Base-by-base conservation (phyloP, 2,329 filamentous ascomycete species). In the Monosporascus sp. region DNA sequence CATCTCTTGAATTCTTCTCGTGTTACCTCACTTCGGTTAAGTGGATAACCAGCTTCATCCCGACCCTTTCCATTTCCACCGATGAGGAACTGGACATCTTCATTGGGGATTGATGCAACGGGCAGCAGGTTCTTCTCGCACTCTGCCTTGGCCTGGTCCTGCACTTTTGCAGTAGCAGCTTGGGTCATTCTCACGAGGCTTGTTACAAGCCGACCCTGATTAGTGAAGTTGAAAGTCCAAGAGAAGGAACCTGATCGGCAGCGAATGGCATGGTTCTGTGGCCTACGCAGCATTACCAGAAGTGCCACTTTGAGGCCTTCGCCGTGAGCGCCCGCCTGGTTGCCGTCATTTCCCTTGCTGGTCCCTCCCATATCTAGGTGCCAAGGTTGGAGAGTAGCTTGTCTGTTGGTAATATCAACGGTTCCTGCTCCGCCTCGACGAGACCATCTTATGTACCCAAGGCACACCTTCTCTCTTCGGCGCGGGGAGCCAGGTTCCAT, bases 151-250 rank as follows among this genome's bases (percentile, higher is more conserved):
- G 50, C 52, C 51, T 54, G 35, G 8, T 56, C 37, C 3, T 46
- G 43, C 5, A 43, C 49, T 7, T 55, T 53, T 1, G 22, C 20
- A 20, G 53, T 51, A 2, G 5, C 40, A 14, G 53, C 47, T 1
- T 50, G 51, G 1, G 44, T 51, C 46, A 64, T 60, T 11, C 56
- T 53, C n/a, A 14, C 31, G 5, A 60, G 47, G 5, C 48, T 17
- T 3, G 58, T 54, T 11, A 63, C 54, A 2, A 69, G 60, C 20
- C 57, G 55, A 1, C 60, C 56, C 1, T 52, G n/a, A 6, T 40
- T 63, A n/a, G 58, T 63, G 47, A 67, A 67, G 45, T 66, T 61
- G 55, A 71, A 70, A 11, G n/a, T 59, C 65, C 65, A 69, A 1
- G 51, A 56, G 51, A 65, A 64, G 5, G 59, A 56, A 1, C 66